phyloP scores from a whole-genome alignment of 73 alveolate species.

The Paramecium sexaurelia region DNA sequence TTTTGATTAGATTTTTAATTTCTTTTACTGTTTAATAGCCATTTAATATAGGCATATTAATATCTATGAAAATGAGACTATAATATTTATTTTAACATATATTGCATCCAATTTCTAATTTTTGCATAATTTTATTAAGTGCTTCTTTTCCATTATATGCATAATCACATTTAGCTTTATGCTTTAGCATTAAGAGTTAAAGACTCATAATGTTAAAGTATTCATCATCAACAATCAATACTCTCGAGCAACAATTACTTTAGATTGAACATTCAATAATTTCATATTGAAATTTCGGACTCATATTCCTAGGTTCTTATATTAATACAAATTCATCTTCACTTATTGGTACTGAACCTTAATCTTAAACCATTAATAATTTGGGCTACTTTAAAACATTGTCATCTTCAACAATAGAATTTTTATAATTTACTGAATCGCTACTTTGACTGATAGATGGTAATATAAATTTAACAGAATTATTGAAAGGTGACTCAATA shows the following conservation, averaged over 20 bases:
- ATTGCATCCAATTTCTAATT: neutral
- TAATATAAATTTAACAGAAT: neutral
- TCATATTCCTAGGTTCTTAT: neutral
- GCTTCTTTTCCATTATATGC: conserved; percentile 62
- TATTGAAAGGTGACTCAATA: neutral
- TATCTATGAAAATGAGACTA: neutral
- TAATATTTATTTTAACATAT: neutral
- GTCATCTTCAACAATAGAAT: neutral
- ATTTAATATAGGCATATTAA: conserved; percentile 33
- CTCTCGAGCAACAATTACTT: conserved; percentile 45
- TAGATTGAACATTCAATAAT: neutral
- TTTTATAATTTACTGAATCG: neutral
- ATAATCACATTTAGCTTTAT: conserved; percentile 10
- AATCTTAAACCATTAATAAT: neutral
- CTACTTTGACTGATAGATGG: neutral
- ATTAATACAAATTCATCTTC: neutral
- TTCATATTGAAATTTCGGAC: conserved; percentile 12
- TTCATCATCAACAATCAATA: conserved; percentile 52
- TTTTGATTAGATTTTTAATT: neutral
- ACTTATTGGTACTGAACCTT: neutral
- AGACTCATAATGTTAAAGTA: conserved; percentile 9
- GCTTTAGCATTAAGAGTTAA: neutral
- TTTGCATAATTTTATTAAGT: neutral
- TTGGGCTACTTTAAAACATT: neutral
- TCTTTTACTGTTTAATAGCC: neutral